Conservation (phyloP, 2,329 filamentous ascomycete genomes). For the Aspergillus pseudoterreus region DNA sequence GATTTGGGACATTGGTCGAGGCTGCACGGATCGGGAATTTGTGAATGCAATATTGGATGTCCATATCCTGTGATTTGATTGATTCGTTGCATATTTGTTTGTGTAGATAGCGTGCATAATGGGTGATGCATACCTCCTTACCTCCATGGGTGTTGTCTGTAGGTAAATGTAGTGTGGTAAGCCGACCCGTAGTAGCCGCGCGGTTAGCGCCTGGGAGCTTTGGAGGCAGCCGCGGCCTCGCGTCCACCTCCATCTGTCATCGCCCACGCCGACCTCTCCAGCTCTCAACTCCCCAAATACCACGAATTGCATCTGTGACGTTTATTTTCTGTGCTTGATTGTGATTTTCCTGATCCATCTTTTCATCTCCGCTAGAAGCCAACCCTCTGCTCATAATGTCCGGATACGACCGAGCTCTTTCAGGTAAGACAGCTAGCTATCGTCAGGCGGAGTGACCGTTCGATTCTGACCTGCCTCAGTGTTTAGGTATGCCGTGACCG, state of each 20-base stretch:
- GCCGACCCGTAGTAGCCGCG: conserved; percentile 16
- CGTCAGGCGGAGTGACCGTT: neutral
- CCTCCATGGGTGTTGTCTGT: neutral
- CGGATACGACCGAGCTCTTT: conserved; percentile 98
- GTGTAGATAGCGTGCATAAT: conserved; percentile 2
- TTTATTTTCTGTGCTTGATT: neutral
- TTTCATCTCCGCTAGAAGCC: conserved; percentile 1
- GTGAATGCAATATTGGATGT: conserved; percentile 29
- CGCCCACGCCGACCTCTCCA: conserved; percentile 14
- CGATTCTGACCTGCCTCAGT: conserved; percentile 52
- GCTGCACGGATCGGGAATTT: conserved; percentile 23
- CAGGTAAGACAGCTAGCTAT: conserved; percentile 63
- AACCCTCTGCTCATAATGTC: conserved; percentile 56
- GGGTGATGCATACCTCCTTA: neutral
- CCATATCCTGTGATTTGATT: conserved; percentile 19
- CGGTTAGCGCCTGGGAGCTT: conserved; percentile 23
- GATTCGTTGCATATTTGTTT: conserved; percentile 5
- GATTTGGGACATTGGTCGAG: conserved; percentile 21
- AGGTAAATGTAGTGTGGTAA: neutral
- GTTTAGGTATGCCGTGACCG: conserved; percentile 64
- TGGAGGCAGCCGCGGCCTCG: conserved; percentile 24
- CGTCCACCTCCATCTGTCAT: conserved; percentile 26
- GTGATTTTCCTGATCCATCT: conserved; percentile 5
- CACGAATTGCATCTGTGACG: conserved; percentile 13
- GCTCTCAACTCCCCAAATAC: conserved; percentile 10